Base-by-base conservation (phyloP, 129 eudicot genomes). In the Tanacetum coccineum region DNA sequence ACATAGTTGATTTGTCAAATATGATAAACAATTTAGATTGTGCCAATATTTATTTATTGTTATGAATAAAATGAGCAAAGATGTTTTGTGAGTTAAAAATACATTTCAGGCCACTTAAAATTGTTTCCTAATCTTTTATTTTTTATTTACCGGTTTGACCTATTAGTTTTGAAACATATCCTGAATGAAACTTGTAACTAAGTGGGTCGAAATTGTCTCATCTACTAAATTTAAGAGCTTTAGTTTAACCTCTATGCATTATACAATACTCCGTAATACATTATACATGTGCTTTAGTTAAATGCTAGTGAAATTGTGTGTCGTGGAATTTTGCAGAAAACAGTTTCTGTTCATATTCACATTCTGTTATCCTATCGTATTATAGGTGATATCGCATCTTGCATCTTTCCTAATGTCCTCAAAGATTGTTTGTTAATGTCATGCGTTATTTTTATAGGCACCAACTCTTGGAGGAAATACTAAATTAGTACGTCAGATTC, bases 391-490 rank as follows among this genome's bases (percentile, higher is more conserved):
- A 36, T 14, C 12, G 7, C 6, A 49, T 11, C 17, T 53, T 53
- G 20, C 59, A 25, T 53, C 14, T 15, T 25, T 57, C 14, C 15
- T 59, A 28, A 59, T 59, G 3, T 57, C 3, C n/a, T 55, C 6
- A 9, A 55, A 26, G 64, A 28, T 53, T 36, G 28, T 68, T 68
- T 19, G 20, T 17, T 78, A 17, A 69, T 70, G 21, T 42, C 56
- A 48, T 56, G 19, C 56, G 32, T 44, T 7, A 61, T 32, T 73
- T 46, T 51, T 39, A 63, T 55, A 84, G 89, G 65, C 62, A 39
- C 72, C 66, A 26, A 63, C 70, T 71, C 51, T 42, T 52, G 68
- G 74, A 49, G 58, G 75, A 74, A 81, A 74, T 51, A 66, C 74
- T 45, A 70, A 62, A 26, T 25, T 59, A 51, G 50, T 62, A 28